phyloP scores from a whole-genome alignment of 176 grass and related monocot species.

The Carex parvula region DNA sequence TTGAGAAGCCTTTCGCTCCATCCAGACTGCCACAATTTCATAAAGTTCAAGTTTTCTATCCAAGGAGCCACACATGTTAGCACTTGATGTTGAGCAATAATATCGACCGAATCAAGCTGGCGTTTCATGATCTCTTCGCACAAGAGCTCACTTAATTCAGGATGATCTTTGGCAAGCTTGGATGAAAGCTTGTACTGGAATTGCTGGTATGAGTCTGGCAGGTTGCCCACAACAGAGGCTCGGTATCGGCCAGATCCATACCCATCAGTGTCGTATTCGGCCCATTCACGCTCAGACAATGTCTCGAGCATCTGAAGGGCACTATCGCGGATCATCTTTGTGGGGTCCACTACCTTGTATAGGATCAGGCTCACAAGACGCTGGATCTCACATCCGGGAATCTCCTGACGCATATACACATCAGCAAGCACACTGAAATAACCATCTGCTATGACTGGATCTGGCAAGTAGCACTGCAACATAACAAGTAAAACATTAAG shows the following conservation, averaged over 20 bases:
- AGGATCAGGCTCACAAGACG: slow-evolving; percentile 89
- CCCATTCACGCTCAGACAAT: slow-evolving; percentile 90
- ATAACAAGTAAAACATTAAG: slow-evolving; percentile 6
- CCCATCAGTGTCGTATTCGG: slow-evolving; percentile 80
- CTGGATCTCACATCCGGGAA: slow-evolving; percentile 93
- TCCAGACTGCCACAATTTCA: slow-evolving; percentile 80
- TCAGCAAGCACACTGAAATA: slow-evolving; percentile 97
- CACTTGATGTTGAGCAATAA: slow-evolving; percentile 98
- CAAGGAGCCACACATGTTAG: slow-evolving; percentile 98
- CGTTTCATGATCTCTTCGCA: slow-evolving; percentile 97
- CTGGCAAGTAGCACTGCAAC: slow-evolving; percentile 78
- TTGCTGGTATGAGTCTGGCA: slow-evolving; percentile 96
- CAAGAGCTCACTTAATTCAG: slow-evolving; percentile 83
- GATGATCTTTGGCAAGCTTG: slow-evolving; percentile 98
- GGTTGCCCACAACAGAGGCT: slow-evolving; percentile 98
- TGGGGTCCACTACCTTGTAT: slow-evolving; percentile 97
- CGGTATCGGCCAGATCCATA: slow-evolving; percentile 59
- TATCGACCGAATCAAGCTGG: slow-evolving; percentile 92
- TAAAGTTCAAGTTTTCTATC: slow-evolving; percentile 97
- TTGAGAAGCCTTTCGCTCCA: slow-evolving; percentile 94
- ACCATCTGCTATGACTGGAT: slow-evolving; percentile 83
- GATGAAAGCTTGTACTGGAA: slow-evolving; percentile 94
- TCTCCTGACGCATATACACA: slow-evolving; percentile 95
- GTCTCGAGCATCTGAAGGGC: slow-evolving; percentile 99
- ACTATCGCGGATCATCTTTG: slow-evolving; percentile 81